A percentile compares a stretch with the other conserved stretches of the same genome.
Evolutionary conservation across 1,139 yeast species (phyloP).

Genomic region (Pneumocystis carinii): DNA sequence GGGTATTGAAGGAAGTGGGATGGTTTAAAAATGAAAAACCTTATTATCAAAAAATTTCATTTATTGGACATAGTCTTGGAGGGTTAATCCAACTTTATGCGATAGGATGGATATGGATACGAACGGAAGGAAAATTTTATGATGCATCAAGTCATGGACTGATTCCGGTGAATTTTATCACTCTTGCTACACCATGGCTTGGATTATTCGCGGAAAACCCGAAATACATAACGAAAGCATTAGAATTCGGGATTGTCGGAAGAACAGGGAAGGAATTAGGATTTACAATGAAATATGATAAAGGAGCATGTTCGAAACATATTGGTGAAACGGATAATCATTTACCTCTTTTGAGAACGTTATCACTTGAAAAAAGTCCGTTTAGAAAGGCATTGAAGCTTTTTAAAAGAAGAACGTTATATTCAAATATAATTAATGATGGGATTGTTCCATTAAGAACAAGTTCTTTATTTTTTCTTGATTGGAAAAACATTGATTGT

Average conservation of each 20-base stretch:
- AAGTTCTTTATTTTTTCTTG: conserved; percentile 63
- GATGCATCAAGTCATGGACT: conserved; percentile 28
- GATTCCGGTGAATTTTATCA: conserved; percentile 64
- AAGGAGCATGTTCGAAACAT: not conserved
- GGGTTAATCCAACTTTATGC: conserved; percentile 87
- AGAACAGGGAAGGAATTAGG: conserved; percentile 88
- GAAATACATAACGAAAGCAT: conserved; percentile 63
- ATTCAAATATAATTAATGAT: conserved; percentile 69
- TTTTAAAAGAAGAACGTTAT: conserved; percentile 57
- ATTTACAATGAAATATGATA: conserved; percentile 28
- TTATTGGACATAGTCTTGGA: conserved; percentile 85
- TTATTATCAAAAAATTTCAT: conserved; percentile 51
- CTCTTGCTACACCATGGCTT: conserved; percentile 75
- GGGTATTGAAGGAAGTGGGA: conserved; percentile 12
- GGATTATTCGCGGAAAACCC: conserved; percentile 86
- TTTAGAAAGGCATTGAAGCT: conserved; percentile 48
- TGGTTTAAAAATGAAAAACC: conserved; percentile 8
- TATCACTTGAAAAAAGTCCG: conserved; percentile 59
- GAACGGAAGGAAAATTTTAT: conserved; percentile 31
- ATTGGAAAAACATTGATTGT: conserved; percentile 46
- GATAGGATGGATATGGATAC: conserved; percentile 58
- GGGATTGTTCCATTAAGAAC: conserved; percentile 92
- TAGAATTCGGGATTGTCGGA: conserved; percentile 82
- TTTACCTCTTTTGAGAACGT: conserved; percentile 51
- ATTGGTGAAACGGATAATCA: conserved; percentile 6